These are phyloP conservation scores for Macrolepiota fuliginosa DNA, from an alignment of 768 basidiomycete species.

Conservation along the genomic window DNA sequence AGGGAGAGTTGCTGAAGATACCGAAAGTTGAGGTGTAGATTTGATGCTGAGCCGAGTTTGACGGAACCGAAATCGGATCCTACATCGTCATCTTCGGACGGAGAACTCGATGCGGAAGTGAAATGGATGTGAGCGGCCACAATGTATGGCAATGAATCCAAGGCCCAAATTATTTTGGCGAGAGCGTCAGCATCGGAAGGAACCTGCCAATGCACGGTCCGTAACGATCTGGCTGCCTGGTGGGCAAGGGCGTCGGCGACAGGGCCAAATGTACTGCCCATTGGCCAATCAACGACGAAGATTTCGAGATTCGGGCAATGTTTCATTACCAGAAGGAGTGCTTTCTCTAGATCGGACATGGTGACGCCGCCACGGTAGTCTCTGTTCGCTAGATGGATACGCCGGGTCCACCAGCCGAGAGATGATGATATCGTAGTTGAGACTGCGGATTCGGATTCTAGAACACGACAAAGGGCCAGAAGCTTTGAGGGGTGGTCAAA, in stretches of 20 bases:
- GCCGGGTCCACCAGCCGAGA: conserved; percentile 68
- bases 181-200: conserved; percentile 43
- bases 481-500: conserved; percentile 60
- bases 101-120: conserved; percentile 23
- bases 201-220: conserved; percentile 61
- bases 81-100: conserved; percentile 39
- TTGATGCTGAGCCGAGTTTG: conserved; percentile 58
- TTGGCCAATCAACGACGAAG: conserved; percentile 66
- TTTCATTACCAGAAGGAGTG: conserved; percentile 55
- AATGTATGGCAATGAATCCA: conserved; percentile 58
- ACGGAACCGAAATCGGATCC: conserved; percentile 29
- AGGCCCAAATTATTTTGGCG: conserved; percentile 70
- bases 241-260: conserved; percentile 63
- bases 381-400: conserved; percentile 49
- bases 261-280: conserved; percentile 56
- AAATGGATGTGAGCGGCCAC: conserved; percentile 58
- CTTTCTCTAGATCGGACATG: conserved; percentile 48
- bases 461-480: conserved; percentile 44
- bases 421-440: conserved; percentile 39
- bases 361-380: conserved; percentile 33
- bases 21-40: conserved; percentile 51
- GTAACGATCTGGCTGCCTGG: conserved; percentile 47
- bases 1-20: conserved; percentile 63
- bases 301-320: conserved; percentile 75
- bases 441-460: conserved; percentile 42